Base-by-base conservation (phyloP, 2,329 filamentous ascomycete species). In the Colletotrichum sp. region DNA sequence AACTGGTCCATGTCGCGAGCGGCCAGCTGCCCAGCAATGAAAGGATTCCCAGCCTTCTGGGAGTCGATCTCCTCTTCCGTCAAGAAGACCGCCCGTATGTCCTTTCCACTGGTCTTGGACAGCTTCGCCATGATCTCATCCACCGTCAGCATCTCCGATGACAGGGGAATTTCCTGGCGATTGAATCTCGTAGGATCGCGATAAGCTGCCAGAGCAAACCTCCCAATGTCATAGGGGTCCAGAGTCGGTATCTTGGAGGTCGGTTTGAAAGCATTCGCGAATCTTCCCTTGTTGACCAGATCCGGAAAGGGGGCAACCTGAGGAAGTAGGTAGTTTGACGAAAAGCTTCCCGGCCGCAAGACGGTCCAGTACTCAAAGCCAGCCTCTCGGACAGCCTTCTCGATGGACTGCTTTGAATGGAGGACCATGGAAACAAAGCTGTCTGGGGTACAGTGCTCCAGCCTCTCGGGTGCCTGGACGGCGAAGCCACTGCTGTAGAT, bases 331-430 rank as follows among this genome's bases (percentile, higher is more conserved):
- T 86, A 87, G 78, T 91, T 91, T 24, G 84, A 83, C 85, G 89
- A 88, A 82, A 91, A 90, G 77, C 84, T 85, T 2, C 86, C 87
- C 0, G 88, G 87, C 3, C 88, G 86, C 3, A 91, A 78, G 26
- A 90, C 84, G 0, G 89, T 90, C 85, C 86, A 90, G 9, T 79
- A 76, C 16, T 83, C 76, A 73, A 89, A 86, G 3, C 84, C 84
- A 2, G 81, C 79, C 10, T 77, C 69, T 24, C 83, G 80, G 5
- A 88, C 79, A 24, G 81, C 80, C 2, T 81, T 74, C 75, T 90
- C 89, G 26, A 89, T 83, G 2, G 79, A 78, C 24, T 81, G 78
- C 78, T 91, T 91, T 24, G 81, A 81, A 8, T 81, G 73, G 5
- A 87, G 73, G 3, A 85, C 66, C 8, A 75, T 80, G 7, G 80